Evolutionary conservation across 371 early-diverging fungal species (phyloP), one percentile per base, ranked within the genome.

Genomic region (Coemansia sp.): DNA sequence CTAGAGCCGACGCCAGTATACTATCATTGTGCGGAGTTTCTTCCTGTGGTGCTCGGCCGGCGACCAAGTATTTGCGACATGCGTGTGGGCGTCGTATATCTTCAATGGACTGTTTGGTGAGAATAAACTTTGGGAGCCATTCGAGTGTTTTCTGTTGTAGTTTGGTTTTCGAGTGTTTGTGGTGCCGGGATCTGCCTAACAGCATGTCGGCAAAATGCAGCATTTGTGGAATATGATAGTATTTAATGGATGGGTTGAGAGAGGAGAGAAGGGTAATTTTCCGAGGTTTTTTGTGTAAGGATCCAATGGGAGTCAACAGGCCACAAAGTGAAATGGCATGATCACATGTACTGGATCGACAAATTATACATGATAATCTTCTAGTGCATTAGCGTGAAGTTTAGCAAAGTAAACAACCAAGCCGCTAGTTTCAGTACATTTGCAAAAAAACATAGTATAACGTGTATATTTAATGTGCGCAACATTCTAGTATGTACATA

Each of bases 401-500:
- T 28, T 28, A 28, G 28, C 28, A 28, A 28, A 5, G 0, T 6
- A 6, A 28, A 28, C 33, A 33, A 33, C 30, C 30, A 23, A 33
- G 8, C 9, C 9, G 9, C 9, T 9, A 33, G 8, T 33, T 33
- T 33, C 33, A 9, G 2, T 8, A 33, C 28, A 28, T 28, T 33
- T 33, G 23, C 23, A 23, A 23, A 2, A 33, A 9, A 8, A 8
- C 9, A 33, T 9, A 33, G 33, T 33, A 8, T 33, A 33, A 33
- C 33, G 3, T 33, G 33, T 9, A 14, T 53, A 23, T 23, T 53
- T 55, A 6, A 26, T 55, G 23, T 60, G 28, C 26, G 48, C 59
- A 59, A 25, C 66, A 70, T 64, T 69, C 69, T 69, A 69, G 28
- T 69, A 69, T 64, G 64, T 64, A 69, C n/a, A 59, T 64, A 69